Base-by-base conservation (phyloP, 2,329 filamentous ascomycete species). In the Fusarium armeniacum region DNA sequence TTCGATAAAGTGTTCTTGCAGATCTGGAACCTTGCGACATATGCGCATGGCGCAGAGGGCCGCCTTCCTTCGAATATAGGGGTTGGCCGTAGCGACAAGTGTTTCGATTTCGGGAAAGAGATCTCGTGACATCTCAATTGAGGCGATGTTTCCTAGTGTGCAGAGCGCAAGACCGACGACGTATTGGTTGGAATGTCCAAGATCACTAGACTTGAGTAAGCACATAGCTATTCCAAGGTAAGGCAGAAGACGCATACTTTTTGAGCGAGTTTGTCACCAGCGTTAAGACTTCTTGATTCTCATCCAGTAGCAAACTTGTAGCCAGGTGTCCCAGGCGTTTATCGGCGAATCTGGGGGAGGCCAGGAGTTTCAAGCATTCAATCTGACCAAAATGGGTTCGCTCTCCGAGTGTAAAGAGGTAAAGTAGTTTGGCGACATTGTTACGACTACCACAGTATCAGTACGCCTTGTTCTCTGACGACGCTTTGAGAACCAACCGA, bases 1-100 rank as follows among this genome's bases (percentile, higher is more conserved):
- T 65, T 99, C 96, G 61, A 98, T 79, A 77, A 99, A 99, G 81
- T 99, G 94, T 79, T 99, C 97, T 80, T 97, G 93, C 56, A 99
- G 83, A 79, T 99, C 96, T 8, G 97, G 96, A 13, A 99, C 96
- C 81, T 99, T 99, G 75, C 94, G 91, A 83, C 94, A 98, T 85
- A 99, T 98, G 72, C 94, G 89, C 96, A 99, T 99, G 52, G 96
- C 96, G 81, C 96, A 99, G n/a, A 99, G 87, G 6, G 96, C 96
- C 20, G 96, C 96, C 84, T 99, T 99, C 74, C 96, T 89, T 74
- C 96, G 89, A 78, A 99, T 98, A 79, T 99, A 99, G n/a, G 96
- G 96, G 79, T 99, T 99, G 55, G 94, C 91, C 50, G 94, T 98
- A 43, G 94, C 92, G 70, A 99, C 84, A 50, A 98, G 89, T 65